Evolutionary conservation across 352 stramenopile genomes (phyloP), one percentile per base, ranked within the genome.

Genomic region (Phytophthora pini): DNA sequence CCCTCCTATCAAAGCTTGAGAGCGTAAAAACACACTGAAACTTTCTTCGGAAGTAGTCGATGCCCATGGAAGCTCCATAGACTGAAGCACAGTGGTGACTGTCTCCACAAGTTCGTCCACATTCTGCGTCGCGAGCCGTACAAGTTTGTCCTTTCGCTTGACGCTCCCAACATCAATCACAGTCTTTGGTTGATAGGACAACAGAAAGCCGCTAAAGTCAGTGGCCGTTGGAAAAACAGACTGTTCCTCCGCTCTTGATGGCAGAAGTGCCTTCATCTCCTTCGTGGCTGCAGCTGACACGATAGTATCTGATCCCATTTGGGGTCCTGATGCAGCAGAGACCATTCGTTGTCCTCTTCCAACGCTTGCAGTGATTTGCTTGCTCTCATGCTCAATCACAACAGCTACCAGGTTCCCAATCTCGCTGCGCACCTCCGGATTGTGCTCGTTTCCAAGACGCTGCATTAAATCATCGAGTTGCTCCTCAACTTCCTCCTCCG

Each of bases 211-310:
- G 46, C 71, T 71, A 59, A 65, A 83, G 15, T 79, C 73, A 9
- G 32, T 22, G 29, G 17, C 34, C 17, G 34, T 39, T 12, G 34
- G 24, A 38, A 68, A 74, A 20, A 73, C 31, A 17, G 56, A 62
- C 5, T 73, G 56, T 26, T 79, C 61, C 27, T 79, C 64, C 1
- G 48, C 27, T 48, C 62, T 68, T 8, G 61, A 61, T 11, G 77
- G 79, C 2, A 90, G 53, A 4, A 77, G 72, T 13, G 77, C 75
- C 24, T 77, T 84, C 54, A 86, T 54, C 49, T 90, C 83, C 48
- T 79, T 88, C 1, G 82, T 91, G 1, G 80, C 82, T 20, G 74
- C 65, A 39, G 74, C 69, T n/a, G 83, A 92, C 22, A 89, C 44
- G 61, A 58, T 31, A 20, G 51, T 22, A 65, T 63, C 27, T 40